These are phyloP conservation scores for Trichophyton rubrum DNA, from an alignment of 2,329 filamentous ascomycete genomes.

Conservation along the genomic window DNA sequence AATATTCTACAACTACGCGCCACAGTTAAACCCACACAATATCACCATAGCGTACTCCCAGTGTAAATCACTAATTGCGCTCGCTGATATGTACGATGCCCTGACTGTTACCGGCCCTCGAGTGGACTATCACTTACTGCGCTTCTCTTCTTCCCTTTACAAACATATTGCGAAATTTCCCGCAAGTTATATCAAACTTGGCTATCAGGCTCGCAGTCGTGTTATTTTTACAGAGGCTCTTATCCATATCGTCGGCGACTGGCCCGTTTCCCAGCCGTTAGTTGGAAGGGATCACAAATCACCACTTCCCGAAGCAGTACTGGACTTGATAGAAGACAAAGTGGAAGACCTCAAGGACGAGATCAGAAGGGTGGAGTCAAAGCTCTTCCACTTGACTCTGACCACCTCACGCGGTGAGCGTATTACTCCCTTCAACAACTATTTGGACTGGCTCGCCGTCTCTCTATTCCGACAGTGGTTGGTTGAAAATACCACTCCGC, in stretches of 20 bases:
- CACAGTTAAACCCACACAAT: conserved; percentile 68
- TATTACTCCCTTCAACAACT: conserved; percentile 64
- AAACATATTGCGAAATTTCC: conserved; percentile 96
- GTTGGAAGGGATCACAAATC: conserved; percentile 45
- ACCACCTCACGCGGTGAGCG: conserved; percentile 70
- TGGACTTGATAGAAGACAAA: conserved; percentile 89
- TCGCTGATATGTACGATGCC: conserved; percentile 93
- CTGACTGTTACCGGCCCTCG: conserved; percentile 75
- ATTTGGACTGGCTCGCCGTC: conserved; percentile 80
- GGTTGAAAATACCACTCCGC: conserved; percentile 73
- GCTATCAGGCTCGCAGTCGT: conserved; percentile 70
- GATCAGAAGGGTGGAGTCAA: conserved; percentile 65
- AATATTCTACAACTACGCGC: conserved; percentile 88
- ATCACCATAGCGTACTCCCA: conserved; percentile 89
- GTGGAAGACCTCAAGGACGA: conserved; percentile 80
- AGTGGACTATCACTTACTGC: conserved; percentile 84
- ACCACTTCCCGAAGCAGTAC: conserved; percentile 58
- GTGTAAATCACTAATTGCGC: conserved; percentile 74
- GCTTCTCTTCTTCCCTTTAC: conserved; percentile 83
- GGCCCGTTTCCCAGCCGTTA: conserved; percentile 69
- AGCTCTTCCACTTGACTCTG: conserved; percentile 68
- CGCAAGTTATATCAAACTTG: conserved; percentile 78
- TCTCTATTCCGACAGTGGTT: conserved; percentile 87
- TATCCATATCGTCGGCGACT: conserved; percentile 88
- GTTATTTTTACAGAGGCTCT: conserved; percentile 79